These are phyloP conservation scores for Cyclanthera cordifolia DNA, from an alignment of 306 rosid species.

Conservation along the genomic window DNA sequence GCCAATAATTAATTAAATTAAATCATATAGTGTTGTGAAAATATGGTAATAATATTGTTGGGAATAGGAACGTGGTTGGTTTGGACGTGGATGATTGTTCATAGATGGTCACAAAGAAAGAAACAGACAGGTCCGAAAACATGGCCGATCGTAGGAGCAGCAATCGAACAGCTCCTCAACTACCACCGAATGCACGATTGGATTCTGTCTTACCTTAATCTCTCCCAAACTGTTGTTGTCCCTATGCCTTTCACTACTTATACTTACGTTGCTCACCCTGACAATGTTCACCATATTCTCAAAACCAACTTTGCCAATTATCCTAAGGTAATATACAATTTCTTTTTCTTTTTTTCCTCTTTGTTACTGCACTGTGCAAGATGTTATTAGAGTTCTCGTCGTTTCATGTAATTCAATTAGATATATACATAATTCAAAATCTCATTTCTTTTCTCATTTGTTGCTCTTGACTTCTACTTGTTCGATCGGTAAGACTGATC, in stretches of 20 bases:
- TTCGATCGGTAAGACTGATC: no score
- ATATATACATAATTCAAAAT: no score
- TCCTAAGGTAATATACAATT: conserved; percentile 69
- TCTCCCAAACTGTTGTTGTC: conserved; percentile 55
- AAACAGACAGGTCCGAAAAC: conserved; percentile 69
- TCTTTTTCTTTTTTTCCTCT: no score
- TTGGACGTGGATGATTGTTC: conserved; percentile 44
- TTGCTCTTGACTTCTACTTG: no score
- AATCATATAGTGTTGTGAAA: no score
- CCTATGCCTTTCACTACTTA: conserved; percentile 86
- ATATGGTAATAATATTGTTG: conserved; percentile 20
- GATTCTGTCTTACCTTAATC: conserved; percentile 48
- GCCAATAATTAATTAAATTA: no score
- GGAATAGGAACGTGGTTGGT: conserved; percentile 18
- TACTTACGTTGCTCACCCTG: conserved; percentile 86
- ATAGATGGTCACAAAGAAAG: conserved; percentile 65
- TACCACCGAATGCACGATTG: conserved; percentile 86
- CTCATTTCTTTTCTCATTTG: no score
- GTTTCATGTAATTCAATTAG: no score
- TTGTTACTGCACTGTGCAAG: no score
- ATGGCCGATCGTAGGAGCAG: conserved; percentile 86
- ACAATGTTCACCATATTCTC: conserved; percentile 70
- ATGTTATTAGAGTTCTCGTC: no score
- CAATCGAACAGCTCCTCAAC: conserved; percentile 59
- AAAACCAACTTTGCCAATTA: conserved; percentile 79